These are phyloP conservation scores for Ophiostoma ips DNA, from an alignment of 2,329 filamentous ascomycete genomes.

Conservation along the genomic window DNA sequence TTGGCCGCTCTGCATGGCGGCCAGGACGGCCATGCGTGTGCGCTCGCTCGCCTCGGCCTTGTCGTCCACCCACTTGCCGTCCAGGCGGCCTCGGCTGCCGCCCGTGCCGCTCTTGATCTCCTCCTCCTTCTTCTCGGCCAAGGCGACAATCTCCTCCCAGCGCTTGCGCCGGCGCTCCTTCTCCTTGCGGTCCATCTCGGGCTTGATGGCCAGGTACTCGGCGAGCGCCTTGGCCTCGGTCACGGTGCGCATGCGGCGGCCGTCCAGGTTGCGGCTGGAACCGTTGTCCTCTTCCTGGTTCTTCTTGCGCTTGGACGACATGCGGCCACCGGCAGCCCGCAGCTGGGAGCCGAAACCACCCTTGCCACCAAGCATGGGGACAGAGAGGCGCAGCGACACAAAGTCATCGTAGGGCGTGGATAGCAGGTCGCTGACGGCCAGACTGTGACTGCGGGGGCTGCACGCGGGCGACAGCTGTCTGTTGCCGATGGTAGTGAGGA, in stretches of 20 bases:
- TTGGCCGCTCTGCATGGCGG: slow-evolving; percentile 51
- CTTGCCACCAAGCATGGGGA: slow-evolving; percentile 80
- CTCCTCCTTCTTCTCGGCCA: slow-evolving; percentile 68
- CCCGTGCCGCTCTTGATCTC: slow-evolving; percentile 68
- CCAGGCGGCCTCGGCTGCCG: slow-evolving; percentile 49
- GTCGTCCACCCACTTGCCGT: slow-evolving; percentile 88
- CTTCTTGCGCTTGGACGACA: slow-evolving; percentile 87
- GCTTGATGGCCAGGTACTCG: slow-evolving; percentile 88
- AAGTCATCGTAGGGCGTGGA: slow-evolving; percentile 46
- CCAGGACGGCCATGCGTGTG: slow-evolving; percentile 61
- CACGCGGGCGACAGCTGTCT: slow-evolving; percentile 42
- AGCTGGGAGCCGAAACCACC: slow-evolving; percentile 96
- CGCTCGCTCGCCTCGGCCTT: slow-evolving; percentile 83
- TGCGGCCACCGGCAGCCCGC: slow-evolving; percentile 89
- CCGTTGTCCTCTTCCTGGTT: slow-evolving; percentile 71
- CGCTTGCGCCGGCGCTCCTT: slow-evolving; percentile 72
- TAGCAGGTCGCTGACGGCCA: slow-evolving; percentile 48
- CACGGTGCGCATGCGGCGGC: slow-evolving; percentile 76
- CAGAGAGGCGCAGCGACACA: slow-evolving; percentile 66
- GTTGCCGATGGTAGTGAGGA: slow-evolving; percentile 72
- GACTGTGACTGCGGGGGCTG: slow-evolving; percentile 24
- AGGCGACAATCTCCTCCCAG: slow-evolving; percentile 80
- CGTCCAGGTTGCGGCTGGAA: slow-evolving; percentile 87
- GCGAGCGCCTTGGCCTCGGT: slow-evolving; percentile 91
- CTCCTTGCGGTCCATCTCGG: slow-evolving; percentile 91